These are phyloP conservation scores for Nakazawaea holstii DNA, from an alignment of 805 yeast species.

Conservation along the genomic window DNA sequence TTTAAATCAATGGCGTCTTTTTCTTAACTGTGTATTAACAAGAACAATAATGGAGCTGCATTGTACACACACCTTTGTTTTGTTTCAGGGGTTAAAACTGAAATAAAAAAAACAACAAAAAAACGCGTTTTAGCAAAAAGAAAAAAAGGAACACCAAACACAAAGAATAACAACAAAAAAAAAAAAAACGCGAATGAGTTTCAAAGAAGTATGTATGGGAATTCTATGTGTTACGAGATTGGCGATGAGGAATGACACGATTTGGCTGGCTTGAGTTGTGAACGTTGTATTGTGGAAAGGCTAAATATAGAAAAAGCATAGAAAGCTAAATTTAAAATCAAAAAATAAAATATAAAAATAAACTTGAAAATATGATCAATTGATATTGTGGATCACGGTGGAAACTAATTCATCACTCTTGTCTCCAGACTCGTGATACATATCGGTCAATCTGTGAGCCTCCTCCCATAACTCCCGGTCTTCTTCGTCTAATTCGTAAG, in stretches of 20 bases:
- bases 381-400: conserved; percentile 5
- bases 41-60: not conserved
- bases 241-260: no score
- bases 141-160: not conserved
- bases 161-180: no score
- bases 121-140: not conserved
- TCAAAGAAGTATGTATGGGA: no score
- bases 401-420: not conserved
- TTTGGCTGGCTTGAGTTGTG: no score
- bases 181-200: no score
- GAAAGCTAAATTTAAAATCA: no score
- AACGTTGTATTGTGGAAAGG: no score
- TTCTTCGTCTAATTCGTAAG: conserved; percentile 15
- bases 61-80: not conserved
- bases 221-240: no score
- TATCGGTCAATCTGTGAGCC: conserved; percentile 2
- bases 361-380: not conserved
- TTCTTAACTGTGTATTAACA: not conserved
- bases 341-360: no score
- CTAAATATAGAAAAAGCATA: no score
- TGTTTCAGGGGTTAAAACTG: not conserved
- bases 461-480: conserved; percentile 8
- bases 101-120: not conserved
- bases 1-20: not conserved
- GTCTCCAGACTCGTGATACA: not conserved